Evolutionary conservation across 768 basidiomycete genomes (phyloP).

Genomic region (Tricholoma matsutake): DNA sequence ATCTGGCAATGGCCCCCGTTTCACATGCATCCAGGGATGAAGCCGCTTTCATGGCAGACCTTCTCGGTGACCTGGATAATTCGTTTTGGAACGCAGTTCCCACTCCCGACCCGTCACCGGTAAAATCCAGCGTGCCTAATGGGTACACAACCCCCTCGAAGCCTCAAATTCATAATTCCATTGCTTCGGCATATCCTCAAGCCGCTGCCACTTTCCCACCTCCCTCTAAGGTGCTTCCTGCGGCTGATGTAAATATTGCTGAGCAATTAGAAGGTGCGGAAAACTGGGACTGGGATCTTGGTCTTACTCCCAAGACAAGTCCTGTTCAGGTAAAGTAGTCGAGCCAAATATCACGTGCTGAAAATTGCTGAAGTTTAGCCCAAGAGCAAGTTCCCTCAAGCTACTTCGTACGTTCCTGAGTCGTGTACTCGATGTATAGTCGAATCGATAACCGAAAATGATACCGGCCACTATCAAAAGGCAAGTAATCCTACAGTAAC

Average conservation of each 20-base stretch:
- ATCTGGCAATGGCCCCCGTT: constrained; percentile 30
- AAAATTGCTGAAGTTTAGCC: constrained; percentile 4
- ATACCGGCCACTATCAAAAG: constrained; percentile 36
- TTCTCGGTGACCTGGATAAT: constrained; percentile 42
- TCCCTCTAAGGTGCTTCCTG: constrained; percentile 22
- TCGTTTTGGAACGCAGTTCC: constrained; percentile 43
- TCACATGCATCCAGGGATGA: constrained; percentile 44
- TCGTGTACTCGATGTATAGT: constrained; percentile 58
- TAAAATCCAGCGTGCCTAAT: constrained; percentile 9
- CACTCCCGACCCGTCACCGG: constrained; percentile 33
- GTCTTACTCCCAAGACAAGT: constrained; percentile 51
- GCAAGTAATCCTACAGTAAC: constrained; percentile 22
- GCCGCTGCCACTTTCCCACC: constrained; percentile 10
- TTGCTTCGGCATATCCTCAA: constrained; percentile 5
- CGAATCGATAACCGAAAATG: constrained; percentile 37
- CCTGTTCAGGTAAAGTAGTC: constrained; percentile 18
- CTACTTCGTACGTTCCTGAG: constrained; percentile 27
- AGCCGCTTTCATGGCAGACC: constrained; percentile 48
- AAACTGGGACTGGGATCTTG: constrained; percentile 67
- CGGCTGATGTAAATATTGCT: constrained; percentile 41
- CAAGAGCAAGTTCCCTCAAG: constrained; percentile 8
- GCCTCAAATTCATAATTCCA: constrained; percentile 4
- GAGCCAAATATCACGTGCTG: background rate
- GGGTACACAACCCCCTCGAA: constrained; percentile 16
- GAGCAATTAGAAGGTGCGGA: constrained; percentile 63